phyloP scores from a whole-genome alignment of 2,329 filamentous ascomycete genomes.

The Endothia cerciana region DNA sequence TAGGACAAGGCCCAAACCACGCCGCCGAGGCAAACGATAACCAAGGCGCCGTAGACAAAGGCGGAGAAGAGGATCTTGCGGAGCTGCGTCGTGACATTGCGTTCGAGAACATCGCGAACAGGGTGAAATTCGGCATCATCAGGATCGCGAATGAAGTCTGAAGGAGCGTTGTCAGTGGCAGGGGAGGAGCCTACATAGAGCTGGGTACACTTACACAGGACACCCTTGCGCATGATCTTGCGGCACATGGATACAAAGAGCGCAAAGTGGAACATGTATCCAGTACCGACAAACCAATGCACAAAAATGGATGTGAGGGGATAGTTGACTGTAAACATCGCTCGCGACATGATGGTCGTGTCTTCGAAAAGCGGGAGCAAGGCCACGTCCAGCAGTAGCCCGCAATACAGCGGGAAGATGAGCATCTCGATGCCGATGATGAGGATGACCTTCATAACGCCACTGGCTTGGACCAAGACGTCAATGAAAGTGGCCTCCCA shows the following conservation, averaged over 20 bases:
- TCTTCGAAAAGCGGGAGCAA: constrained; percentile 86
- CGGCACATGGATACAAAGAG: constrained; percentile 98
- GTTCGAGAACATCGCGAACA: constrained; percentile 92
- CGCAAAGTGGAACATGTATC: constrained; percentile 99
- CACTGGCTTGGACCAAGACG: constrained; percentile 86
- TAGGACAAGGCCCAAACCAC: constrained; percentile 90
- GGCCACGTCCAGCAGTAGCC: constrained; percentile 84
- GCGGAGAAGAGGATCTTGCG: constrained; percentile 96
- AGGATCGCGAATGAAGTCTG: constrained; percentile 95
- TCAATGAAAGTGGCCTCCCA: constrained; percentile 82
- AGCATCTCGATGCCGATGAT: constrained; percentile 99
- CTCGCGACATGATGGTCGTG: constrained; percentile 74
- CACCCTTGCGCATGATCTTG: constrained; percentile 93
- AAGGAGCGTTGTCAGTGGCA: constrained; percentile 37
- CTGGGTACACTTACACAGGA: constrained; percentile 70
- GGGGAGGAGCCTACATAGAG: background rate
- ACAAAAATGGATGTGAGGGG: constrained; percentile 93
- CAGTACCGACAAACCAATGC: constrained; percentile 98
- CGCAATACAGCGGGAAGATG: constrained; percentile 93
- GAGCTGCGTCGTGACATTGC: constrained; percentile 88
- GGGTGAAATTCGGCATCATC: constrained; percentile 98
- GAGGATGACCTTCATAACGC: constrained; percentile 95
- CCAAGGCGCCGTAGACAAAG: constrained; percentile 89
- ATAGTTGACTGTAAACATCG: constrained; percentile 76
- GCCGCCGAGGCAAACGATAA: constrained; percentile 90